phyloP scores from a whole-genome alignment of 768 basidiomycete species.

The Boletus rubescentipes region DNA sequence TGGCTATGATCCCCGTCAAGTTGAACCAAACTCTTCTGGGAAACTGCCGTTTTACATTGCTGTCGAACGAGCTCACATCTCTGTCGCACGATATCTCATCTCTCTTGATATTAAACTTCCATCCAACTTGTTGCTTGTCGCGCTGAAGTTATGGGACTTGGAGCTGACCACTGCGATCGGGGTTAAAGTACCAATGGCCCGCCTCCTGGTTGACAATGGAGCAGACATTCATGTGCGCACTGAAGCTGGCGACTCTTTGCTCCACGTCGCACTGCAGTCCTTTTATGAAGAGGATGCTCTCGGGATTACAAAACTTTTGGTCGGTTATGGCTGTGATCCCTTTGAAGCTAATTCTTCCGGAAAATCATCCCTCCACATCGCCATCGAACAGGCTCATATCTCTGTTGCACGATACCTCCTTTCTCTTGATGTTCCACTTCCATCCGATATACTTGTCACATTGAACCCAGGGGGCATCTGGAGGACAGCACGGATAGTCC shows the following conservation, averaged over 20 bases:
- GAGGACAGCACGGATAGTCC: background rate
- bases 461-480: background rate
- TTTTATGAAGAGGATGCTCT: background rate
- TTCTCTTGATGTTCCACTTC: background rate
- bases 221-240: background rate
- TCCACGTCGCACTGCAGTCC: background rate
- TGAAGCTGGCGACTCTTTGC: background rate
- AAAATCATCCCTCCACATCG: background rate
- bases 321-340: background rate
- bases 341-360: background rate
- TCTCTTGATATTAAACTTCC: background rate
- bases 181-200: background rate
- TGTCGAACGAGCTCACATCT: background rate
- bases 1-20: background rate
- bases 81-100: background rate
- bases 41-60: background rate
- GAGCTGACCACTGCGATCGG: background rate
- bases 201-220: background rate
- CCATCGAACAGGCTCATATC: background rate
- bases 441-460: background rate
- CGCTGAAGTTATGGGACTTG: background rate
- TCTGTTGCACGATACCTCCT: background rate
- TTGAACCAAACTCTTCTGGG: background rate
- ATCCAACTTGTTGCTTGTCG: background rate
- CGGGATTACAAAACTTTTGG: background rate